Percentiles rank a stretch among this genome's conserved stretches.
Evolutionary conservation across 306 rosid species (phyloP).

Genomic region (Castanea crenata): DNA sequence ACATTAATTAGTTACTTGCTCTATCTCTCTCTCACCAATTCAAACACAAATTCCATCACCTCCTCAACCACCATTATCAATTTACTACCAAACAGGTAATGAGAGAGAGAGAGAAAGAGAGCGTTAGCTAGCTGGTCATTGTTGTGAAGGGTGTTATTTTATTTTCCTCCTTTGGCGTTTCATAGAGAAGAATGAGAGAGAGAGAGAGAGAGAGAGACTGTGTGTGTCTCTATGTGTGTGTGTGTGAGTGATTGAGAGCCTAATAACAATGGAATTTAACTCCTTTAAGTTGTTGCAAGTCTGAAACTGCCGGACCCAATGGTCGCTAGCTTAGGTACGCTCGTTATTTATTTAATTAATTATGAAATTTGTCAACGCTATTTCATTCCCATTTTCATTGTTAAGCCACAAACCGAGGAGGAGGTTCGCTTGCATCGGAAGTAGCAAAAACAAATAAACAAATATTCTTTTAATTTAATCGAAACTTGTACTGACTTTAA

Average conservation of each 20-base stretch:
- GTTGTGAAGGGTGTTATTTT: conserved; percentile 53
- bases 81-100: conserved; percentile 31
- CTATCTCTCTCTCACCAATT: conserved; percentile 13
- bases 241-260: no score
- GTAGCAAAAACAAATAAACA: no score
- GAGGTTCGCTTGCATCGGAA: rapidly evolving
- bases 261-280: no score
- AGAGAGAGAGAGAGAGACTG: background rate
- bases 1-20: background rate
- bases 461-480: rapidly evolving
- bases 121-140: conserved; percentile 80
- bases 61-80: conserved; percentile 57
- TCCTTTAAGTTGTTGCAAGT: no score
- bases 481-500: rapidly evolving
- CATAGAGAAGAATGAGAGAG: conserved; percentile 32
- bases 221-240: background rate
- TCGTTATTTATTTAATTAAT: no score
- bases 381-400: no score
- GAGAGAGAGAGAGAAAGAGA: conserved; percentile 20
- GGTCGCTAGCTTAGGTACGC: no score
- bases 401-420: no score
- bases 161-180: conserved; percentile 51
- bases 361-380: no score
- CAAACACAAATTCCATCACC: conserved; percentile 25
- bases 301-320: no score